Percentiles rank a stretch among this genome's conserved stretches.
phyloP scores from a whole-genome alignment of 1,139 yeast genomes.

The Pichia cactophila region DNA sequence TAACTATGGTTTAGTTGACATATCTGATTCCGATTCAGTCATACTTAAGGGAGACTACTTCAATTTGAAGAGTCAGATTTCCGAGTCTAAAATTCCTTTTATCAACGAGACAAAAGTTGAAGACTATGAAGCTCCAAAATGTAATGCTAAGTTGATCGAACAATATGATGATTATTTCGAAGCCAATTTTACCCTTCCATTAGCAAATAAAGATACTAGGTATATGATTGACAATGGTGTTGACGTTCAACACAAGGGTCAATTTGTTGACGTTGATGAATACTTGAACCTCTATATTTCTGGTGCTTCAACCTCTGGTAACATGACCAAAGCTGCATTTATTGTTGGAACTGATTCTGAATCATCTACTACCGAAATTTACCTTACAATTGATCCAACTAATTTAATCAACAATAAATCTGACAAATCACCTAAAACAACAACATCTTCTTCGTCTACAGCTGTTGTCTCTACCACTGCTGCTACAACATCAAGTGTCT shows the following conservation, averaged over 20 bases:
- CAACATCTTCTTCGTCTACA: not conserved
- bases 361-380: conserved; percentile 14
- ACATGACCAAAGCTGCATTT: conserved; percentile 33
- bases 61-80: conserved; percentile 45
- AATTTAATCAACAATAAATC: conserved; percentile 34
- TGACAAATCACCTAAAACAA: conserved; percentile 18
- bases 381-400: conserved; percentile 19
- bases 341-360: conserved; percentile 40
- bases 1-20: conserved; percentile 61
- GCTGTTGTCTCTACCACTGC: conserved; percentile 18
- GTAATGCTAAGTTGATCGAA: conserved; percentile 45
- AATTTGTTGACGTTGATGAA: conserved; percentile 33
- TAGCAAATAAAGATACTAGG: conserved; percentile 36
- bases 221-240: conserved; percentile 45
- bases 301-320: conserved; percentile 7
- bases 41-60: conserved; percentile 44
- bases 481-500: conserved; percentile 19
- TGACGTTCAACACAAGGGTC: conserved; percentile 42
- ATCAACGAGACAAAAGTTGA: conserved; percentile 35
- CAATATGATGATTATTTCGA: conserved; percentile 32
- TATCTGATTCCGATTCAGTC: conserved; percentile 28
- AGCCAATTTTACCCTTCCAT: conserved; percentile 37
- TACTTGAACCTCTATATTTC: conserved; percentile 13
- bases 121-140: conserved; percentile 36
- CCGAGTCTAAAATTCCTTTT: conserved; percentile 30